A percentile compares a stretch with the other conserved stretches of the same genome.
Evolutionary conservation across 495 filamentous ascomycete genomes (phyloP).

Genomic region (Penicillium ucsense): DNA sequence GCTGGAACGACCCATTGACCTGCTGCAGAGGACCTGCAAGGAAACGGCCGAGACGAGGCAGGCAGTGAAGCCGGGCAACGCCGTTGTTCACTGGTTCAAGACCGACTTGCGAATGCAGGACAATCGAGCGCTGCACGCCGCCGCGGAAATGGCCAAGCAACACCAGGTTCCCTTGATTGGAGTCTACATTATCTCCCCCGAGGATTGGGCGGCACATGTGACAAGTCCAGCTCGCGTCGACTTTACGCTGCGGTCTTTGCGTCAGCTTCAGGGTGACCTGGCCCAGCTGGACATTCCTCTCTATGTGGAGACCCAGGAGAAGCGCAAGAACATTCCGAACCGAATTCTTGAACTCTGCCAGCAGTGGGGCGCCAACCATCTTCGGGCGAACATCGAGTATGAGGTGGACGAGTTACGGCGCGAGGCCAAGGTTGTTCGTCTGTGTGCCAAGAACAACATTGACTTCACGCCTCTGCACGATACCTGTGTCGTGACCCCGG

Average conservation of each 20-base stretch:
- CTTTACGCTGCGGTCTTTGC: constrained; percentile 63
- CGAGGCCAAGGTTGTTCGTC: constrained; percentile 55
- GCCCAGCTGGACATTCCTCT: constrained; percentile 68
- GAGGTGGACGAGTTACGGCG: constrained; percentile 54
- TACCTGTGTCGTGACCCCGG: constrained; percentile 73
- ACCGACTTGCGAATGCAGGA: constrained; percentile 65
- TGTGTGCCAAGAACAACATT: constrained; percentile 50
- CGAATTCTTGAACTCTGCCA: constrained; percentile 61
- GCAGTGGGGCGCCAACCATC: constrained; percentile 60
- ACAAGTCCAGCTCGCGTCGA: constrained; percentile 66
- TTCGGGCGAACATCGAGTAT: constrained; percentile 50
- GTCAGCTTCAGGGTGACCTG: constrained; percentile 55
- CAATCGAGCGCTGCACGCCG: constrained; percentile 62
- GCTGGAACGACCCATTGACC: constrained; percentile 61
- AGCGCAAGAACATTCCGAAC: constrained; percentile 50
- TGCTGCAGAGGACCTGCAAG: constrained; percentile 42
- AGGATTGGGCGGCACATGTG: constrained; percentile 78
- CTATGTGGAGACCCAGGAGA: constrained; percentile 60
- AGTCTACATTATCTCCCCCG: constrained; percentile 73
- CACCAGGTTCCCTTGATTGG: constrained; percentile 59
- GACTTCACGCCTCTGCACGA: constrained; percentile 62
- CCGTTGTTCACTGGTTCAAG: constrained; percentile 90
- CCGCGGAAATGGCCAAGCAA: constrained; percentile 55
- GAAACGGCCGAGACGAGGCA: constrained; percentile 40
- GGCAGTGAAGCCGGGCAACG: constrained; percentile 40